phyloP scores from a whole-genome alignment of 768 basidiomycete genomes.

The Termitomyces sp. region DNA sequence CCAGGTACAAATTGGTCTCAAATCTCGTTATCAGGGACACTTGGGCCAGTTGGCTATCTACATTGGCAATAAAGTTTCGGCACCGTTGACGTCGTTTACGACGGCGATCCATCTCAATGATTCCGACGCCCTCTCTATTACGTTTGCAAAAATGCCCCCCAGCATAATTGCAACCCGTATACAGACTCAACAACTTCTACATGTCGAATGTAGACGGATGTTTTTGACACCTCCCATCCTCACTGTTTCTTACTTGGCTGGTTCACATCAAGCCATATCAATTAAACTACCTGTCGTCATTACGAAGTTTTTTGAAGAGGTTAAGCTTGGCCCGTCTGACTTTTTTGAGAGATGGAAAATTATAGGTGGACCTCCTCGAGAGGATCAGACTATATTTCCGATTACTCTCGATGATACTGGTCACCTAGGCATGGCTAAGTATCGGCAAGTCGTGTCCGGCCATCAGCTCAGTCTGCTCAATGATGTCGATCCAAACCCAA shows the following conservation, averaged over 20 bases:
- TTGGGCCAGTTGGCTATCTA: constrained; percentile 92
- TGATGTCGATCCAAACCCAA: constrained; percentile 90
- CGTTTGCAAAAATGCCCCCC: constrained; percentile 88
- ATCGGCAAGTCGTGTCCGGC: constrained; percentile 75
- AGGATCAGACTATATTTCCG: constrained; percentile 85
- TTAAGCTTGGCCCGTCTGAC: constrained; percentile 73
- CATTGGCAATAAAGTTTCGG: constrained; percentile 91
- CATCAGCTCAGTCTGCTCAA: constrained; percentile 71
- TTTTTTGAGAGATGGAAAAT: constrained; percentile 99
- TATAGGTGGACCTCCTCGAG: constrained; percentile 92
- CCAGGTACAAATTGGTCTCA: constrained; percentile 92
- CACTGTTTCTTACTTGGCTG: constrained; percentile 86
- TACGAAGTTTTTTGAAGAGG: constrained; percentile 92
- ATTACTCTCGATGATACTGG: constrained; percentile 62
- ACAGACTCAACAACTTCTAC: constrained; percentile 89
- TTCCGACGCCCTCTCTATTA: constrained; percentile 68
- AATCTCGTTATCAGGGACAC: constrained; percentile 93
- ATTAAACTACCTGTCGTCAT: constrained; percentile 82
- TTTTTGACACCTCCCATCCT: constrained; percentile 77
- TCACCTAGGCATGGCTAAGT: constrained; percentile 66
- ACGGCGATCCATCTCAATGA: constrained; percentile 72
- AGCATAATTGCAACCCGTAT: constrained; percentile 74
- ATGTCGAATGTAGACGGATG: constrained; percentile 89
- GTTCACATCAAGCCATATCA: constrained; percentile 82
- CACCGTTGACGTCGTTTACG: constrained; percentile 87